Conservation (phyloP, 2,329 filamentous ascomycete genomes). For the Fusarium chuoi region DNA sequence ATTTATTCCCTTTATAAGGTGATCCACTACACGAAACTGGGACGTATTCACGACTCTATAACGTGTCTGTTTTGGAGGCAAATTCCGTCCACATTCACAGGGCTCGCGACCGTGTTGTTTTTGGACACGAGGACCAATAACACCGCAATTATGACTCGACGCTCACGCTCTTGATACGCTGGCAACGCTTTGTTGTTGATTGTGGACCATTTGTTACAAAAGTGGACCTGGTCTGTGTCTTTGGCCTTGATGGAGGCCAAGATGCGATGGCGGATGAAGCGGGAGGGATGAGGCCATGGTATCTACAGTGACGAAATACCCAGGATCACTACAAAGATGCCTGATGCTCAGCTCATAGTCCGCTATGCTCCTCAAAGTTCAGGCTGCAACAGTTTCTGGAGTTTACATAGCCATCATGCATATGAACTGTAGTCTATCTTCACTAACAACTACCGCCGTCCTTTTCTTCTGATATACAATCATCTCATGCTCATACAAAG, state of each 20-base stretch:
- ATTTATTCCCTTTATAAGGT: conserved; percentile 2
- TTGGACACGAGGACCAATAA: conserved; percentile 17
- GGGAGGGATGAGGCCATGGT: conserved; percentile 6
- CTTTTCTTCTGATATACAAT: conserved; percentile 8
- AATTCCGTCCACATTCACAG: not conserved
- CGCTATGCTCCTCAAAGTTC: not conserved
- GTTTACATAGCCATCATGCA: not conserved
- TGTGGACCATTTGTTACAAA: conserved; percentile 8
- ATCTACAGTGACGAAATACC: conserved; percentile 11
- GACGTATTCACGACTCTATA: not conserved
- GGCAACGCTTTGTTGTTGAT: conserved; percentile 20
- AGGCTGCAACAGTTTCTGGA: not conserved
- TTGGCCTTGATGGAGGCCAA: not conserved
- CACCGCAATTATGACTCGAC: conserved; percentile 19
- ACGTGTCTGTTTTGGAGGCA: not conserved
- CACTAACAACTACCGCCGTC: not conserved
- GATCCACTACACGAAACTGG: conserved; percentile 7
- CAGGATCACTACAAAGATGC: not conserved
- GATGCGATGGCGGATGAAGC: conserved; percentile 11
- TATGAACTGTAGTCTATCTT: conserved; percentile 1
- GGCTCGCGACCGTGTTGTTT: conserved; percentile 14
- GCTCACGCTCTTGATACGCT: conserved; percentile 29
- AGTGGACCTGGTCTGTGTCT: conserved; percentile 11
- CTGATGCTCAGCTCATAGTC: not conserved
- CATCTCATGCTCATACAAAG: conserved; percentile 14